These are phyloP conservation scores for Pseudocercospora vitis DNA, from an alignment of 2,329 filamentous ascomycete genomes.

Conservation along the genomic window DNA sequence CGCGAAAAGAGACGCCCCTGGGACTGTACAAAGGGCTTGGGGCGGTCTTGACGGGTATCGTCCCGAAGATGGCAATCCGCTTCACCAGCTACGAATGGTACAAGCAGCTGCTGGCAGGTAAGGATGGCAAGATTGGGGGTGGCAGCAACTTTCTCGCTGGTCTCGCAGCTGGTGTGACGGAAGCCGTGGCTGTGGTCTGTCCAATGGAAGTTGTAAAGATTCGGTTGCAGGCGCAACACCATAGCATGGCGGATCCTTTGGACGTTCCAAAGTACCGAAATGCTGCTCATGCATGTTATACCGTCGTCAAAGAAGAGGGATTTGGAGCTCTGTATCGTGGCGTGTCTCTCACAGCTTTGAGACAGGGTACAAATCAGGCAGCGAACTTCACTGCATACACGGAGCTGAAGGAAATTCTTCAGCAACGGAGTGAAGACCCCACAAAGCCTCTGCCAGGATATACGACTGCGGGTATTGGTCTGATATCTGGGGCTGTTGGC, in stretches of 20 bases:
- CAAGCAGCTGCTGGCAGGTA: conserved; percentile 76
- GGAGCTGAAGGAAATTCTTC: conserved; percentile 80
- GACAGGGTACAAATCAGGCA: conserved; percentile 95
- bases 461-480: conserved; percentile 86
- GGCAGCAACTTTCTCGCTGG: conserved; percentile 77
- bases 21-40: conserved; percentile 98
- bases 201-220: conserved; percentile 99
- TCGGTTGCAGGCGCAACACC: conserved; percentile 93
- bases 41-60: conserved; percentile 90
- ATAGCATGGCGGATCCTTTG: conserved; percentile 94
- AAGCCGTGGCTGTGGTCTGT: conserved; percentile 93
- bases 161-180: conserved; percentile 87
- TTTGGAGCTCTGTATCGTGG: conserved; percentile 85
- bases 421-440: conserved; percentile 70
- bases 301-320: conserved; percentile 89
- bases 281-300: conserved; percentile 79
- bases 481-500: conserved; percentile 91
- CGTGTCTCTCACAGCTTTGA: conserved; percentile 86
- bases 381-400: conserved; percentile 98
- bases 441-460: conserved; percentile 72
- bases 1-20: conserved; percentile 84
- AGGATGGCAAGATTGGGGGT: conserved; percentile 66
- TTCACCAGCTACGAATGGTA: conserved; percentile 98
- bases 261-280: conserved; percentile 97
- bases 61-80: conserved; percentile 98